Percentiles rank a stretch among this genome's conserved stretches.
These are phyloP conservation scores for Furcasterigmium furcatum DNA, from an alignment of 2,329 filamentous ascomycete species.

Conservation along the genomic window DNA sequence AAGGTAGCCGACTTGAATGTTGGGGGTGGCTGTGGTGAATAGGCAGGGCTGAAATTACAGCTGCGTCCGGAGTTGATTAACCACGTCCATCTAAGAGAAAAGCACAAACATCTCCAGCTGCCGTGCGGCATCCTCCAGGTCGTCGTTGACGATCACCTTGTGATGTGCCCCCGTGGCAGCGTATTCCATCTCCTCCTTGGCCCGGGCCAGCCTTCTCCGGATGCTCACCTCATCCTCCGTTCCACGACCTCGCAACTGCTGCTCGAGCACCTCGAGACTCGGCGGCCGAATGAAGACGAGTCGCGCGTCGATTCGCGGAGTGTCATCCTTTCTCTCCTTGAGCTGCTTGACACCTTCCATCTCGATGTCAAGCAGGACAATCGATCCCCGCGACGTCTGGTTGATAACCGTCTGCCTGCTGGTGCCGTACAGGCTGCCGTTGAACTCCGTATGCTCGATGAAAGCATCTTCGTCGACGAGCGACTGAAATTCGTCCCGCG, in stretches of 20 bases:
- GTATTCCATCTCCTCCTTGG: constrained; percentile 71
- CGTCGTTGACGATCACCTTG: constrained; percentile 32
- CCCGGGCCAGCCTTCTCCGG: constrained; percentile 66
- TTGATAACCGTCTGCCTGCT: constrained; percentile 75
- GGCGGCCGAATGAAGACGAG: constrained; percentile 87
- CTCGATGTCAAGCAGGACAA: constrained; percentile 90
- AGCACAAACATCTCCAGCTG: constrained; percentile 42
- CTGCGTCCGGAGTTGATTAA: too few species aligned
- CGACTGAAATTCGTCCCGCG: constrained; percentile 61
- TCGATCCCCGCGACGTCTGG: constrained; percentile 66
- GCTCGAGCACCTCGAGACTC: constrained; percentile 68
- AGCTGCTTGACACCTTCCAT: constrained; percentile 98
- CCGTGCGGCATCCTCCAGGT: constrained; percentile 47
- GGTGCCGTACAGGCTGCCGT: constrained; percentile 84
- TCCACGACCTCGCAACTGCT: constrained; percentile 67
- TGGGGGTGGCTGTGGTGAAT: too few species aligned
- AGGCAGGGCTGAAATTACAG: too few species aligned
- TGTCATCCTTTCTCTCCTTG: constrained; percentile 52
- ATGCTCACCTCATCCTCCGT: constrained; percentile 75
- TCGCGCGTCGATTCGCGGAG: constrained; percentile 61
- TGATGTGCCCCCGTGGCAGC: constrained; percentile 56
- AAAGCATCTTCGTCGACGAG: constrained; percentile 69
- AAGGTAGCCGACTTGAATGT: too few species aligned
- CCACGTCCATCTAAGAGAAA: not conserved
- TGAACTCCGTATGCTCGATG: constrained; percentile 76